Evolutionary conservation across 31 red algal genomes (phyloP), one percentile per base, ranked within the genome.

Genomic region (Odonthalia washingtoniensis): DNA sequence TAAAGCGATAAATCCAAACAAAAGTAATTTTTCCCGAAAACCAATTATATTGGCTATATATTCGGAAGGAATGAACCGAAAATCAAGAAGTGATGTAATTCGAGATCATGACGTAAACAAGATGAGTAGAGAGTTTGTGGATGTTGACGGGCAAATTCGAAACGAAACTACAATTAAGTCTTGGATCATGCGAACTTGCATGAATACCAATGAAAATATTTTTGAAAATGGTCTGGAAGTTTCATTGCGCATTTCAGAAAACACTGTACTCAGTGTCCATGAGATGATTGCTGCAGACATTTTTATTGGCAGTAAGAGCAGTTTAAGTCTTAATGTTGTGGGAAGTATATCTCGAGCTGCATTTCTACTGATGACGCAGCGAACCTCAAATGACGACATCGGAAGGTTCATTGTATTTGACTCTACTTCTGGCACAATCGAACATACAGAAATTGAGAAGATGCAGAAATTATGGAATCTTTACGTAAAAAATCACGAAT

Each of bases 251-350:
- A 66, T 83, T 32, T 27, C 78, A 36, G 69, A 46, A 52, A 57
- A 90, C 68, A 90, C 88, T 21, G 18, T 90, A 36, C 41, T 28
- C 31, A 75, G 42, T 6, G 24, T 90, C 69, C 88, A 90, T 67
- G 88, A 90, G 33, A 83, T 90, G 88, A 77, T 90, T 28, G 80
- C 69, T 3, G 65, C 88, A 6, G 88, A 90, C 36, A 39, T 90
- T 27, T 90, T 90, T 45, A 46, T 90, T 31, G 88, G 88, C 17
- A 77, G 69, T 53, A 16, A 32, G 18, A 70, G 57, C 14, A 78
- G 76, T 17, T 41, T 90, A 69, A 77, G 88, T 27, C 32, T 18
- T 26, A 42, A 83, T 46, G 24, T 90, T 38, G 79, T 90, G 12
- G 52, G 30, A 26, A 46, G 41, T 4, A 63, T 83, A 12, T 36